Base-by-base conservation (phyloP, 2,329 filamentous ascomycete genomes). In the Escovopsis sp. region DNA sequence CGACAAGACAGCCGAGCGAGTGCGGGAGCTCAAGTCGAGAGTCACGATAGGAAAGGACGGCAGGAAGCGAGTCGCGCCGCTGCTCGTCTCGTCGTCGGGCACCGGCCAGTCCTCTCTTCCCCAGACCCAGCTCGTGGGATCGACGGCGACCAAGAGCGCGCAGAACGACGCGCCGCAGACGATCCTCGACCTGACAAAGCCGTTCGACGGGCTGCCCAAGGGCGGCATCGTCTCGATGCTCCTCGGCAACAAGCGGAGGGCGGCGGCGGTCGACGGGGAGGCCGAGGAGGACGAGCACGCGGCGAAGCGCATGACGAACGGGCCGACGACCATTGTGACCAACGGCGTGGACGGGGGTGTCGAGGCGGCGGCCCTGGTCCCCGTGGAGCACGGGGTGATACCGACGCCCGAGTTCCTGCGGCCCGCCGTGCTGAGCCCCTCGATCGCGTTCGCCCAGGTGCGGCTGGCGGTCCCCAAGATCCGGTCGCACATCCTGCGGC, bases 1-100 rank as follows among this genome's bases (percentile, higher is more conserved):
- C 1, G 70, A 74, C 48, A 74, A 76, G 56, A 57, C 65, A 4
- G 71, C 66, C 1, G 66, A 74, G 45, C 63, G 71, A 45, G 68
- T 76, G 53, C 70, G 65, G 47, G 67, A 68, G 52, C 63, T 96
- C 48, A 96, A 96, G 61, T 85, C 89, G 47, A 76, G 91, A 40
- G 88, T 96, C 4, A 95, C 89, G 0, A 81, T 95, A 45, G 94
- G 86, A 0, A 96, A 95, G 58, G 89, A 98, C 50, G 91, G 91
- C 27, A 96, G 91, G 64, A 98, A 98, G 65, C 76, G 91, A 42
- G 89, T 98, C 42, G 84, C 87, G 4, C 91, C 91, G 2, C 69
- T 98, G 48, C 70, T 98, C 11, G 85, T 98, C 7, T 94, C 89
- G 1, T 87, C 86, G 0, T 89, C 88, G 8, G 86, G 84, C 2